Evolutionary conservation across 805 yeast species (phyloP).

Genomic region (Tetrapisispora iriomotensis): DNA sequence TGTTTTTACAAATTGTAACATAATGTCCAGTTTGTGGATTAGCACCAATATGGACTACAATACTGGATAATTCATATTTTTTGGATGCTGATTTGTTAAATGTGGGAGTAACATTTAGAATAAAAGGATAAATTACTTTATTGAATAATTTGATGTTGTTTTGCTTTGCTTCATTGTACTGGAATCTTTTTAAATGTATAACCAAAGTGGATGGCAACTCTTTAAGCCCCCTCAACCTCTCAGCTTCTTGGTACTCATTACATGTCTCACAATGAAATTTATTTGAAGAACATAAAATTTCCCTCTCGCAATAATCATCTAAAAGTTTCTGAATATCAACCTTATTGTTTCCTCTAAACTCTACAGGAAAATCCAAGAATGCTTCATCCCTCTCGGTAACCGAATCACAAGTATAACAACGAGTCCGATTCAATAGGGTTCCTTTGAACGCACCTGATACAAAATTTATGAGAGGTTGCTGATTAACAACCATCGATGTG

Average conservation of each 20-base stretch:
- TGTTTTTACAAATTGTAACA: constrained; percentile 74
- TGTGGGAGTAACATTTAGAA: constrained; percentile 51
- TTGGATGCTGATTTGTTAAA: constrained; percentile 34
- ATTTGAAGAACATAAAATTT: constrained; percentile 73
- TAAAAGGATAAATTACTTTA: constrained; percentile 69
- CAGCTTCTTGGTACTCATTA: constrained; percentile 86
- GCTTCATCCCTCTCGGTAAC: constrained; percentile 73
- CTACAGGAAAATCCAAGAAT: constrained; percentile 79
- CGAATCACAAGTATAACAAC: constrained; percentile 84
- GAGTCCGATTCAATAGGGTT: constrained; percentile 72
- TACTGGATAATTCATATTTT: constrained; percentile 70
- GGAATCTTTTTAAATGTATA: constrained; percentile 82
- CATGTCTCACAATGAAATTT: constrained; percentile 91
- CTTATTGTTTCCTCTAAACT: constrained; percentile 66
- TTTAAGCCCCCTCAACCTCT: constrained; percentile 74
- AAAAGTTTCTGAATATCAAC: constrained; percentile 49
- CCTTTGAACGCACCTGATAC: constrained; percentile 77
- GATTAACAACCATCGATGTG: not conserved
- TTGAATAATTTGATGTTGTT: constrained; percentile 79
- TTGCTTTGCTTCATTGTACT: constrained; percentile 73
- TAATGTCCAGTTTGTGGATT: constrained; percentile 98
- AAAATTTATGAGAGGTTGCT: constrained; percentile 33
- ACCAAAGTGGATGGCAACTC: constrained; percentile 69
- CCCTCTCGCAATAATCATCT: constrained; percentile 59
- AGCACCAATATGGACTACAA: constrained; percentile 92